Evolutionary conservation across 2,329 filamentous ascomycete species (phyloP).

Genomic region (Periconia sp.): DNA sequence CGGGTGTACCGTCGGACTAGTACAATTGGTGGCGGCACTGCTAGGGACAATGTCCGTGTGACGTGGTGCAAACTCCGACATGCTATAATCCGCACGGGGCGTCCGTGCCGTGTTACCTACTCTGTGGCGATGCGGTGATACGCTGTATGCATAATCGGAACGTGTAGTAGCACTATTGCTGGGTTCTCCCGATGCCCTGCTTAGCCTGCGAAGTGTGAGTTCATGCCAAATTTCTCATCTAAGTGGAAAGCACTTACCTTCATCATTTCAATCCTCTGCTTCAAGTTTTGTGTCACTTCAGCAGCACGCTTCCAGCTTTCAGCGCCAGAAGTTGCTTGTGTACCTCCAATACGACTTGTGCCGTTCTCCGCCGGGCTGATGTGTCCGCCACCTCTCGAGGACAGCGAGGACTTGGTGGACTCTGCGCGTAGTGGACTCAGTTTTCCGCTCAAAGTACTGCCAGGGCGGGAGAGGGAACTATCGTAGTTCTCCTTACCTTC

Average conservation of each 20-base stretch:
- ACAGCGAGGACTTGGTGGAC: conserved; percentile 37
- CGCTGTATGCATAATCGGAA: conserved; percentile 4
- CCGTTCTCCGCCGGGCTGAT: conserved; percentile 39
- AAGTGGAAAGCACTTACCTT: conserved; percentile 65
- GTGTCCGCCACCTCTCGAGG: conserved; percentile 36
- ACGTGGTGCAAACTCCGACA: conserved; percentile 1
- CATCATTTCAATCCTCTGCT: conserved; percentile 98
- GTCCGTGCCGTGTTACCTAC: neutral
- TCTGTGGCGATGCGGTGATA: no score
- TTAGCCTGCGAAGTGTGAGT: conserved; percentile 40
- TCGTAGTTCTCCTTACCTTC: conserved; percentile 59
- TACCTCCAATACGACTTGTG: conserved; percentile 24
- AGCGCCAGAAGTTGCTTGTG: conserved; percentile 44
- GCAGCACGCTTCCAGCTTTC: conserved; percentile 98
- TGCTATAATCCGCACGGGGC: no score
- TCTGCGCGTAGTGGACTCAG: conserved; percentile 45
- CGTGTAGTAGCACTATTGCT: conserved; percentile 19
- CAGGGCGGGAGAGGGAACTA: conserved; percentile 37
- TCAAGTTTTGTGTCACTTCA: conserved; percentile 96
- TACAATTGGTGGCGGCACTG: no score
- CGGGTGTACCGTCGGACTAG: no score
- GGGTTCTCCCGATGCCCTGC: conserved; percentile 44
- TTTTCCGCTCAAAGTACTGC: conserved; percentile 45
- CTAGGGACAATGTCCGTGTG: conserved; percentile 1
- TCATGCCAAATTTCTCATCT: neutral